Evolutionary conservation across 1,284 basidiomycete species (phyloP).

Genomic region (Pseudozyma sp.): DNA sequence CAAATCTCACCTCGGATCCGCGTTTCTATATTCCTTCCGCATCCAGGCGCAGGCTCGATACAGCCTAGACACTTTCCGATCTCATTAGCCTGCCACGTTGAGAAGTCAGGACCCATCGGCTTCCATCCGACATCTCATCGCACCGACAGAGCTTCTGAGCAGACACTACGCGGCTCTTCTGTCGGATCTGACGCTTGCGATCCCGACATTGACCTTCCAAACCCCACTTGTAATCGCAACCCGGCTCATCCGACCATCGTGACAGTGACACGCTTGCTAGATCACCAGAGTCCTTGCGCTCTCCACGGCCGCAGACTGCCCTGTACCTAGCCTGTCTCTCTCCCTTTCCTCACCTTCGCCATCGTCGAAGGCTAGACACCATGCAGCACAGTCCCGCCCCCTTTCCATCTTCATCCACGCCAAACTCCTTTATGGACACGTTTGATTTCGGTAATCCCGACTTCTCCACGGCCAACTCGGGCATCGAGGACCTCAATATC

Average conservation of each 20-base stretch:
- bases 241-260: not conserved
- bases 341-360: not conserved
- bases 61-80: too few relatives aligned
- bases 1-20: too few relatives aligned
- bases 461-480: constrained; percentile 39
- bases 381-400: constrained; percentile 49
- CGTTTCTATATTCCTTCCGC: too few relatives aligned
- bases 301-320: not conserved
- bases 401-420: constrained; percentile 37
- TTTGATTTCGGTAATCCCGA: constrained; percentile 58
- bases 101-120: too few relatives aligned
- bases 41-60: too few relatives aligned
- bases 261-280: not conserved
- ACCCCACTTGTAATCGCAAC: not conserved
- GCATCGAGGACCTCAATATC: constrained; percentile 52
- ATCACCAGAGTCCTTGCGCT: not conserved
- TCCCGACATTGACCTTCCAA: not conserved
- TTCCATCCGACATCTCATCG: too few relatives aligned
- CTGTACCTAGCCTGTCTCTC: not conserved
- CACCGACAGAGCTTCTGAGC: too few relatives aligned
- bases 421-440: constrained; percentile 55
- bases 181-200: too few relatives aligned
- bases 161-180: too few relatives aligned
- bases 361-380: not conserved
- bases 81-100: too few relatives aligned